A percentile compares a stretch with the other conserved stretches of the same genome.
phyloP scores from a whole-genome alignment of 1,139 yeast genomes.

The Protomyces inundatus region DNA sequence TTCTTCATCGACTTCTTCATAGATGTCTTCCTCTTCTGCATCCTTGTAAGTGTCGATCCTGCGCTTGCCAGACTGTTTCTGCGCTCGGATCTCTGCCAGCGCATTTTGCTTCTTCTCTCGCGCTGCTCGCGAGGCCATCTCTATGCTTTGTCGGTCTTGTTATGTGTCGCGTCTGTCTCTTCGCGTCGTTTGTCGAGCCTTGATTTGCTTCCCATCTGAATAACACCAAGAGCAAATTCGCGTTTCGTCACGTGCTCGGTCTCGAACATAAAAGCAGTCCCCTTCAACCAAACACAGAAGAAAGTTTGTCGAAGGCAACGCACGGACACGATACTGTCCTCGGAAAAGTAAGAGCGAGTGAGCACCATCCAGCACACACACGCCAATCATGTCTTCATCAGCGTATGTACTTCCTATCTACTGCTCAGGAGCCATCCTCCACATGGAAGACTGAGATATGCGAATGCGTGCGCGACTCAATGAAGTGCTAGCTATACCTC shows the following conservation, averaged over 20 bases:
- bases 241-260: not conserved
- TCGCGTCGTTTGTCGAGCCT: too few species aligned
- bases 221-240: not conserved
- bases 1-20: conserved; percentile 82
- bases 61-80: conserved; percentile 32
- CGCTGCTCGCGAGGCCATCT: conserved; percentile 10
- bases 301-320: not conserved
- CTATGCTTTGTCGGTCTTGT: not conserved
- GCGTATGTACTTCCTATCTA: not conserved
- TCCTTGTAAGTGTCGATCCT: conserved; percentile 35
- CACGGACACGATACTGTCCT: too few species aligned
- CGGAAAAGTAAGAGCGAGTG: not conserved
- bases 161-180: not conserved
- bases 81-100: conserved; percentile 31
- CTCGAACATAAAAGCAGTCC: not conserved
- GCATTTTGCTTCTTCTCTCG: conserved; percentile 19
- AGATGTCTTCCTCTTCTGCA: conserved; percentile 50
- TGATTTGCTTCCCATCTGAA: too few species aligned
- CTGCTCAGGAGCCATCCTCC: too few species aligned
- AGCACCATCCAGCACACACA: not conserved
- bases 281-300: not conserved
- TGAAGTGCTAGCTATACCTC: too few species aligned
- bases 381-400: not conserved
- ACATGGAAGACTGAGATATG: too few species aligned
- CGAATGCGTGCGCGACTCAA: too few species aligned